Base-by-base conservation (phyloP, 2,329 filamentous ascomycete species). In the Phaeomoniella chlamydospora region DNA sequence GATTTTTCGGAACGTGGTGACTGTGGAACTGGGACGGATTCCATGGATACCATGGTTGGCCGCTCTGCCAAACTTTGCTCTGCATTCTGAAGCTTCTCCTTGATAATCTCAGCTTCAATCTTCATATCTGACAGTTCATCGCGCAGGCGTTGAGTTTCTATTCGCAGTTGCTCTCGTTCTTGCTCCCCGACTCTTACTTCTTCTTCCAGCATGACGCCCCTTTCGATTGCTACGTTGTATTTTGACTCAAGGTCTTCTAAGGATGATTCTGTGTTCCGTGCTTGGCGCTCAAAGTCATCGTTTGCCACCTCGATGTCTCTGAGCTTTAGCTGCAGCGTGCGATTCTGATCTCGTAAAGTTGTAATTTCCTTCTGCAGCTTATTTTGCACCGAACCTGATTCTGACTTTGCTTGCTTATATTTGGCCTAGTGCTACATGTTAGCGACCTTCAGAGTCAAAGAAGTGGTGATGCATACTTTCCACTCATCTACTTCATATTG, bases 241-340 rank as follows among this genome's bases (percentile, higher is more conserved):
- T 96, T 98, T 43, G 82, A 88, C 61, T 98, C 90, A 57, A 98
- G 69, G 53, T 98, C 90, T 61, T 98, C 90, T 42, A 96, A 73
- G 35, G 88, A 94, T 31, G 87, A 94, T 22, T 85, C 87, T 17
- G 88, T 94, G 58, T 94, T 90, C 48, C 90, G 78, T 46, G 90
- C 88, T 62, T 96, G 88, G 45, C 86, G 78, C 65, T 98, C 90
- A 54, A 88, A 94, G 58, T 98, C 90, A 66, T 98, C 90, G 62
- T 96, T 98, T 55, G 83, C 85, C 37, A 98, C 90, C 60, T 98
- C 90, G 48, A 88, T 94, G 56, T 98, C 90, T 46, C 90, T 79
- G 39, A 98, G 65, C 58, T 73, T 83, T 43, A 94, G 67, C 50
- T 90, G 81, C 41, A 94, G 61, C 3, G 79, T 77, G 45, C 90